Evolutionary conservation across 1,139 yeast species (phyloP).

Genomic region (Cylindricascospora bacillispora): DNA sequence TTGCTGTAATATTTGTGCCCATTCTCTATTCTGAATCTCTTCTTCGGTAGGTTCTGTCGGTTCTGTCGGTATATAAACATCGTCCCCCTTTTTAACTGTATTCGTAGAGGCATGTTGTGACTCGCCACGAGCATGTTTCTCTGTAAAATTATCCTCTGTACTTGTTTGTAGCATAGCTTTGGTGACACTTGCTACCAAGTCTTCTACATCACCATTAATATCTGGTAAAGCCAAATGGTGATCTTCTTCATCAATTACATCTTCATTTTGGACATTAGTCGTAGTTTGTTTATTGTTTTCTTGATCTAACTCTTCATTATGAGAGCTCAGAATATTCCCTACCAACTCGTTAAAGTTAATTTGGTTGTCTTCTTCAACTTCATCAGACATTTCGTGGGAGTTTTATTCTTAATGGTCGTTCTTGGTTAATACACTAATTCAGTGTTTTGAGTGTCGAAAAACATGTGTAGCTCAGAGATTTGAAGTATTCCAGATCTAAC

Average conservation of each 20-base stretch:
- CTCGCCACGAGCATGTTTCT: too few species aligned
- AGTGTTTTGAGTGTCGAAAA: background rate
- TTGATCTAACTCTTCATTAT: conserved; percentile 11
- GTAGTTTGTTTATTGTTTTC: conserved; percentile 4
- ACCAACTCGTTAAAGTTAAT: conserved; percentile 23
- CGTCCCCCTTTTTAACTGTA: background rate
- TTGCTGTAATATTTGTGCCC: conserved; percentile 23
- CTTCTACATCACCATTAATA: conserved; percentile 11
- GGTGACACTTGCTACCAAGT: conserved; percentile 21
- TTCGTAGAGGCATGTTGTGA: conserved; percentile 1
- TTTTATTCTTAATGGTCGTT: conserved; percentile 1
- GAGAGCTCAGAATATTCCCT: conserved; percentile 21
- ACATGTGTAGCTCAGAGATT: too few species aligned
- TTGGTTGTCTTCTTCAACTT: conserved; percentile 18
- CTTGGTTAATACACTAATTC: background rate
- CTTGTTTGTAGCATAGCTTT: conserved; percentile 20
- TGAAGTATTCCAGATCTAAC: too few species aligned
- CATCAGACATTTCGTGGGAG: conserved; percentile 2
- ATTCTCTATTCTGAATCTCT: conserved; percentile 14
- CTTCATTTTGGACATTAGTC: conserved; percentile 2
- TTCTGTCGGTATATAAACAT: too few species aligned
- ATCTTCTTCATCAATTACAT: conserved; percentile 5
- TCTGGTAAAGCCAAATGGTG: conserved; percentile 11
- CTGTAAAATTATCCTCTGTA: too few species aligned
- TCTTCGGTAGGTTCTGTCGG: conserved; percentile 5